Conservation (phyloP, 768 basidiomycete genomes). For the Amanita exitialis region DNA sequence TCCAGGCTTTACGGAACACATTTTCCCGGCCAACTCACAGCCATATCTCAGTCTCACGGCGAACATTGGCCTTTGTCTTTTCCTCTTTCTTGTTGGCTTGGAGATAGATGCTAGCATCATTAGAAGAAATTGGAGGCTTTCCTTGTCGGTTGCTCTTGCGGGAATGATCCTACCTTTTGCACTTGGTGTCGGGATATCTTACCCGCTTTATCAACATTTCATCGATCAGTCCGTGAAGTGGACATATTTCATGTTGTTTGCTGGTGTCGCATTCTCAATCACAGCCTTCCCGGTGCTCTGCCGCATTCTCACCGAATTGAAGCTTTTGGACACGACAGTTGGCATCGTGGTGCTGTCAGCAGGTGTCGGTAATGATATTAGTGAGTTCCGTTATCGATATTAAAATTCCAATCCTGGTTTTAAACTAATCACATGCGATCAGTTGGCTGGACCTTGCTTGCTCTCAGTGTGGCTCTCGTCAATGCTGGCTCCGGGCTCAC, state of each 20-base stretch:
- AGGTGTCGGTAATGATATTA: conserved; percentile 82
- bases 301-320: conserved; percentile 83
- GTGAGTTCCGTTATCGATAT: conserved; percentile 15
- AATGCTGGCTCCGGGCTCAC: conserved; percentile 78
- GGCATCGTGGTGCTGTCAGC: conserved; percentile 91
- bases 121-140: conserved; percentile 63
- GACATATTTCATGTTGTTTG: conserved; percentile 90
- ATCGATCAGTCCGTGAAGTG: conserved; percentile 59
- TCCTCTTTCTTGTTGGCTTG: conserved; percentile 89
- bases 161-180: conserved; percentile 89
- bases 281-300: conserved; percentile 83
- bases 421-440: not conserved
- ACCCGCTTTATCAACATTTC: conserved; percentile 67
- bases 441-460: conserved; percentile 83
- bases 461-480: conserved; percentile 85
- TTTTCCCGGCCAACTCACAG: conserved; percentile 67
- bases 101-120: conserved; percentile 80
- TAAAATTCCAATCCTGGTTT: not conserved
- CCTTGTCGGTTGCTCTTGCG: conserved; percentile 59
- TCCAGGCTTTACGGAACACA: conserved; percentile 77
- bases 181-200: conserved; percentile 57
- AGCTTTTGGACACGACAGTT: conserved; percentile 84
- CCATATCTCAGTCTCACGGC: conserved; percentile 81
- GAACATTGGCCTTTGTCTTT: conserved; percentile 81
- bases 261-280: conserved; percentile 85